A percentile compares a stretch with the other conserved stretches of the same genome.
Evolutionary conservation across 805 yeast genomes (phyloP).

Genomic region (Saturnispora quitensis): DNA sequence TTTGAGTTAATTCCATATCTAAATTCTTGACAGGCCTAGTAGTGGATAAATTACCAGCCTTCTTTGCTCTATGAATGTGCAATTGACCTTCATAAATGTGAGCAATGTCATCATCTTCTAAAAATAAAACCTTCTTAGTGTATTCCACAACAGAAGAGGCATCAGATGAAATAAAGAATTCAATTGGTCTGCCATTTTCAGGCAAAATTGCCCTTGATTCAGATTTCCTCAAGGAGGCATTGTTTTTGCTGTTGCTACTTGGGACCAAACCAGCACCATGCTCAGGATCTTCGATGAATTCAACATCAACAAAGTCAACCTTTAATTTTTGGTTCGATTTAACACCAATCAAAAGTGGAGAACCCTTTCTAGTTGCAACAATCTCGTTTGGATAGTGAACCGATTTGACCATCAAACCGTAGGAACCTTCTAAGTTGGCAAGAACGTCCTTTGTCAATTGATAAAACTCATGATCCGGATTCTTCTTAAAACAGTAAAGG

Average conservation of each 20-base stretch:
- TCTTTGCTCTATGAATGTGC: slow-evolving; percentile 94
- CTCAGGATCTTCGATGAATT: slow-evolving; percentile 62
- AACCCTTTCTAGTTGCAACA: slow-evolving; percentile 95
- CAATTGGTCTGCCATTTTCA: slow-evolving; percentile 87
- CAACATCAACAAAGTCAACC: slow-evolving; percentile 97
- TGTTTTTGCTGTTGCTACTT: slow-evolving; percentile 34
- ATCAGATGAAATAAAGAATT: slow-evolving; percentile 92
- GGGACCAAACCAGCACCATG: slow-evolving; percentile 17
- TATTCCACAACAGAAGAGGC: slow-evolving; percentile 95
- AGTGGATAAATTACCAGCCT: slow-evolving; percentile 80
- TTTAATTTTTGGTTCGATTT: slow-evolving; percentile 91
- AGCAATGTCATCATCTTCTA: slow-evolving; percentile 98
- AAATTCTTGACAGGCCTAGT: slow-evolving; percentile 93
- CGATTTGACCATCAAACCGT: slow-evolving; percentile 90
- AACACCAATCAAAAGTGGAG: slow-evolving; percentile 95
- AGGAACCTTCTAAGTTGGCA: slow-evolving; percentile 92
- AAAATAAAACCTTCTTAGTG: slow-evolving; percentile 90
- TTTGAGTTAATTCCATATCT: slow-evolving; percentile 94
- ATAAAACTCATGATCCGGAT: slow-evolving; percentile 76
- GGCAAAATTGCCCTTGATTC: slow-evolving; percentile 92
- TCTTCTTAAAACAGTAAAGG: slow-evolving; percentile 79
- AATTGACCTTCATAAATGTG: slow-evolving; percentile 97
- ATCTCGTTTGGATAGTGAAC: slow-evolving; percentile 91
- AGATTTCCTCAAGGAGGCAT: slow-evolving; percentile 21
- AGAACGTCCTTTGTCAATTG: slow-evolving; percentile 88